Evolutionary conservation across 1,139 yeast species (phyloP).

Genomic region (Taphrina sp.): DNA sequence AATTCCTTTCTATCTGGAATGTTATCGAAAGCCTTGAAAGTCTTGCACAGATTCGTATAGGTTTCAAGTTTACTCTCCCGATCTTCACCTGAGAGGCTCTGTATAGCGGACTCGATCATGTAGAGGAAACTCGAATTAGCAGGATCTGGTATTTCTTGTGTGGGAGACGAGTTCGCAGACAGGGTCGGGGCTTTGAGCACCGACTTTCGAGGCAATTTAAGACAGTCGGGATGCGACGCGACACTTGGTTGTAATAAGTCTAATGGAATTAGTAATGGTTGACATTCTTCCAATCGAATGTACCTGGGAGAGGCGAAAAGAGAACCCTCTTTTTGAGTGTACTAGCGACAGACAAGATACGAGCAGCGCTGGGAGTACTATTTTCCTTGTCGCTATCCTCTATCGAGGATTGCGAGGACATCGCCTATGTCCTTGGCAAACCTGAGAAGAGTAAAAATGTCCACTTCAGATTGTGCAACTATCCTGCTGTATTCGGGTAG

Average conservation of each 20-base stretch:
- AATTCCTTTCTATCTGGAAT: conserved; percentile 20
- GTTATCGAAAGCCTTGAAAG: conserved; percentile 23
- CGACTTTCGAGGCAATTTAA: conserved; percentile 20
- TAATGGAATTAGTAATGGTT: not conserved
- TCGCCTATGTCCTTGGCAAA: too few relatives aligned
- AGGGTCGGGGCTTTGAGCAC: conserved; percentile 18
- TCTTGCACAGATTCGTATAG: conserved; percentile 20
- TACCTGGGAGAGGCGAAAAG: conserved; percentile 33
- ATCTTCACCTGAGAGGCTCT: conserved; percentile 15
- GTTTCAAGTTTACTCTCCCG: conserved; percentile 29
- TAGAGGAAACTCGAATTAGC: not conserved
- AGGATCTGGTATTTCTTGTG: conserved; percentile 4
- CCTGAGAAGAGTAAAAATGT: too few relatives aligned
- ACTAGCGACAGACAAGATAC: not conserved
- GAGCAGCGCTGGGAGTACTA: not conserved
- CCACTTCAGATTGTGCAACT: too few relatives aligned
- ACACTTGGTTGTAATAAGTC: conserved; percentile 9
- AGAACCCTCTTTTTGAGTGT: conserved; percentile 1
- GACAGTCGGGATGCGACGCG: conserved; percentile 10
- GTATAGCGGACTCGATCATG: conserved; percentile 14
- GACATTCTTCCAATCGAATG: too few relatives aligned
- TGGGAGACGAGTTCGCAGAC: conserved; percentile 17
- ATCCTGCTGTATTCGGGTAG: too few relatives aligned
- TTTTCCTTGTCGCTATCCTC: conserved; percentile 31
- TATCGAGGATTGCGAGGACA: conserved; percentile 22